A percentile compares a stretch with the other conserved stretches of the same genome.
Conservation (phyloP, 2,329 filamentous ascomycete genomes). For the Talaromyces sp. region DNA sequence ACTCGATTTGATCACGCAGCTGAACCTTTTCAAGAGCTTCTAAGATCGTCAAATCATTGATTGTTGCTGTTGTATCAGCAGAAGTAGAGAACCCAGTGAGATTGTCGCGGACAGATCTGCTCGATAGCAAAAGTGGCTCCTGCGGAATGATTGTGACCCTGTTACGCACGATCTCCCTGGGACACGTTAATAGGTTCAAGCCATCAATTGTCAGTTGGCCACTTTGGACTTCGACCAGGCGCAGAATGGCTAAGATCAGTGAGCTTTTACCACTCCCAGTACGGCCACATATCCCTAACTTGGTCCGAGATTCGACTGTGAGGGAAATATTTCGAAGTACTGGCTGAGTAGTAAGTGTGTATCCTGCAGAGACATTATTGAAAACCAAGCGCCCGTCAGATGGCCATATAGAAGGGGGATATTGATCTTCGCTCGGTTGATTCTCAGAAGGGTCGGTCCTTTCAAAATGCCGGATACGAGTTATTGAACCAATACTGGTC, state of each 20-base stretch:
- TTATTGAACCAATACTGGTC: constrained; percentile 56
- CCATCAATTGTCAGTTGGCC: constrained; percentile 44
- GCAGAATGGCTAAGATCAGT: constrained; percentile 40
- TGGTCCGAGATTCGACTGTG: constrained; percentile 40
- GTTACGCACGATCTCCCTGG: constrained; percentile 38
- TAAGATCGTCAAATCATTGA: not conserved
- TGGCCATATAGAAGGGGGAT: not conserved
- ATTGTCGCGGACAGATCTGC: constrained; percentile 33
- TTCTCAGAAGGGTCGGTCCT: constrained; percentile 40
- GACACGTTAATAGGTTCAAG: constrained; percentile 12
- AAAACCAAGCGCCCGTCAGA: not conserved
- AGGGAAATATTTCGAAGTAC: constrained; percentile 31
- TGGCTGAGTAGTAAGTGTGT: not conserved
- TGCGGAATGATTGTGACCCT: constrained; percentile 44
- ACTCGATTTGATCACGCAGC: not conserved
- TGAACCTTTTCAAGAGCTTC: constrained; percentile 9
- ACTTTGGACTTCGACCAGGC: constrained; percentile 39
- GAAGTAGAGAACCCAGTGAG: constrained; percentile 34
- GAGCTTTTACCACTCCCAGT: constrained; percentile 40
- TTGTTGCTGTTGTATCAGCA: too few relatives aligned
- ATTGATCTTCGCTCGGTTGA: constrained; percentile 24
- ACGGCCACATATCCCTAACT: constrained; percentile 39
- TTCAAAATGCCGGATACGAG: constrained; percentile 52
- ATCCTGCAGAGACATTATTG: constrained; percentile 8
- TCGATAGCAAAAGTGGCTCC: constrained; percentile 40